Base-by-base conservation (phyloP, 371 early-diverging fungal species). In the Zancudomyces culisetae region DNA sequence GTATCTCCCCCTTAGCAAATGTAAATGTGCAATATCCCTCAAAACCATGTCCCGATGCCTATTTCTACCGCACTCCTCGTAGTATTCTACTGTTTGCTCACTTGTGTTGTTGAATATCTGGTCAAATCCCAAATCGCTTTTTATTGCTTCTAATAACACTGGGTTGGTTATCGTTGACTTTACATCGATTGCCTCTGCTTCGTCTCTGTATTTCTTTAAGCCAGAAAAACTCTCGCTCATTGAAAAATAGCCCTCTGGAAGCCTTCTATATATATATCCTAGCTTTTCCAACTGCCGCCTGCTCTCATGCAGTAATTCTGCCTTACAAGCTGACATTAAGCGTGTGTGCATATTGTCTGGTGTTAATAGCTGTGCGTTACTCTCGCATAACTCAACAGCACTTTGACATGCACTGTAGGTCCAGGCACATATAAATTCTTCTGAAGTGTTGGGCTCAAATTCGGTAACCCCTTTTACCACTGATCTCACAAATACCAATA, bases 41-140 rank as follows among this genome's bases (percentile, higher is more conserved):
- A 51, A 62, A 51, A 67, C 30, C 29, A 58, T 55, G 19, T 53
- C 57, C n/a, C 63, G 63, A 28, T 67, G 56, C 28, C 68, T 57
- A 18, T 52, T 35, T 1, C 62, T 54, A 21, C 60, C 68, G 45
- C 61, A 53, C 40, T 67, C 68, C 22, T 40, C 48, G 43, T 57
- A 67, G 56, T 67, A 67, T 49, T 64, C 62, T 29, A 57, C 49
- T 0, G 68, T 67, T 53, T 66, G 66, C 51, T 66, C 66, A 57
- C 68, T 62, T 20, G 62, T 61, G 39, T 60, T 60, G 21, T 27
- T 22, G 24, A 28, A 52, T 43, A 52, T 46, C 23, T 29, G 45
- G 27, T 56, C 51, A 42, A 56, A 42, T 42, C 52, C 19, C 3
- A 1, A 21, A 21, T 3, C 39, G 46, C 21, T 43, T 20, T 39